phyloP scores from a whole-genome alignment of 169 alveolate genomes.

The Plasmodium inui region DNA sequence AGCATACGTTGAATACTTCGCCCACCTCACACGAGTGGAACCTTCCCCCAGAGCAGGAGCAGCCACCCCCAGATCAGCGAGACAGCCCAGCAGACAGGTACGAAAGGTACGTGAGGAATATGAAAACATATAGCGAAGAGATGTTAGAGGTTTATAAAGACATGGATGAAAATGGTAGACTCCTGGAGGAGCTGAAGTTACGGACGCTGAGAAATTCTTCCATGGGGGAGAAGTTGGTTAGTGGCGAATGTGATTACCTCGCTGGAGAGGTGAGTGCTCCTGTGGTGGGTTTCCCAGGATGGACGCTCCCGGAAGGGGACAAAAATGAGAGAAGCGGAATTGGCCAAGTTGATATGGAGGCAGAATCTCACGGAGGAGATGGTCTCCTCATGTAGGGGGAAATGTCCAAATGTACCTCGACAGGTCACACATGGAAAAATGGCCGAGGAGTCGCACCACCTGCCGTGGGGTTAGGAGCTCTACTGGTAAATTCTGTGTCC shows the following conservation, averaged over 20 bases:
- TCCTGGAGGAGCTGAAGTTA: constrained; percentile 29
- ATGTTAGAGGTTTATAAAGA: constrained; percentile 33
- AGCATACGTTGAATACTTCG: neutral
- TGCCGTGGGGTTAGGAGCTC: neutral
- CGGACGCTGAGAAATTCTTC: neutral
- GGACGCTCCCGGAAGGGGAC: neutral
- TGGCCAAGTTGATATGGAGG: neutral
- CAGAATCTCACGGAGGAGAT: neutral
- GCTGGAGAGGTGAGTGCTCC: neutral
- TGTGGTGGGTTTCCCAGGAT: neutral
- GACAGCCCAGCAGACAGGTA: neutral
- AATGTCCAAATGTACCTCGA: neutral
- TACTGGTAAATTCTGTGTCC: neutral
- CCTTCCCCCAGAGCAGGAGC: too few species aligned
- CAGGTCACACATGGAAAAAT: neutral
- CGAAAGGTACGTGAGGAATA: constrained; percentile 27
- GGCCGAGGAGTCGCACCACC: neutral
- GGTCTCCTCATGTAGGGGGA: neutral
- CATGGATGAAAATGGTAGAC: constrained; percentile 36
- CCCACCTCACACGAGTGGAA: neutral
- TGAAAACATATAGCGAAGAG: constrained; percentile 53
- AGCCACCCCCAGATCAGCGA: neutral
- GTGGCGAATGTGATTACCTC: neutral
- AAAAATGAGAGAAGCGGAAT: neutral
- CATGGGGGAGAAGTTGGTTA: neutral